A percentile compares a stretch with the other conserved stretches of the same genome.
phyloP scores from a whole-genome alignment of 2,329 filamentous ascomycete species.

The Paraconiothyrium brasiliense region DNA sequence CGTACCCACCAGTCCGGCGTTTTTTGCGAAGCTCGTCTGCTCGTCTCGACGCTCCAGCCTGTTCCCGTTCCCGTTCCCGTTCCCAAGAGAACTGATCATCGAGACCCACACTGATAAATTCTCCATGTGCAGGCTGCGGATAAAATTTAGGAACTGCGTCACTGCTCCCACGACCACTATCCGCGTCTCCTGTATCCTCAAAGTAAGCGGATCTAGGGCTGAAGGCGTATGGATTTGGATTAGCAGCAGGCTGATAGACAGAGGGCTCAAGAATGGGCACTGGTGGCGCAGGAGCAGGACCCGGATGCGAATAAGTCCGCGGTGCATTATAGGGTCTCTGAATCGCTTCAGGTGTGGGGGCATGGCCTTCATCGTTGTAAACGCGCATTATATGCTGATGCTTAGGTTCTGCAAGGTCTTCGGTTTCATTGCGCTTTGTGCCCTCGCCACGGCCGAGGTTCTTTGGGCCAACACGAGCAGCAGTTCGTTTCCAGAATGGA shows the following conservation, averaged over 20 bases:
- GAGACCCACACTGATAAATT: not conserved
- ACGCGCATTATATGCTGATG: not conserved
- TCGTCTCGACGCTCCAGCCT: not conserved
- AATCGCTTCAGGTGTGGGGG: too few relatives aligned
- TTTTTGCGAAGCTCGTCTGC: not conserved
- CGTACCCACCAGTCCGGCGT: constrained; percentile 5
- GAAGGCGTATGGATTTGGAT: not conserved
- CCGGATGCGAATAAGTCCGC: not conserved
- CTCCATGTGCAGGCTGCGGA: not conserved
- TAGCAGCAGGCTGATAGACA: not conserved
- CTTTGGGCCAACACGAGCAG: not conserved
- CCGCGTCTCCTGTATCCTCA: not conserved
- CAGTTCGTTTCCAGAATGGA: not conserved
- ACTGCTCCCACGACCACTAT: constrained; percentile 3
- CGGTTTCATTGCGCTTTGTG: not conserved
- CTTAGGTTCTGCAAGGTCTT: not conserved
- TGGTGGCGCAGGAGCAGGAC: not conserved
- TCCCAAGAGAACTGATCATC: not conserved
- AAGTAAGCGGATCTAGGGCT: not conserved
- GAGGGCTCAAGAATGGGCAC: not conserved
- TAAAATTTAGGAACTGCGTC: not conserved
- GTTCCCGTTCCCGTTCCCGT: not conserved
- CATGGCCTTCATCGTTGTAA: not conserved
- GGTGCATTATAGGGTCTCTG: too few relatives aligned
- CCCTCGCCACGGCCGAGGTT: not conserved